Conservation (phyloP, 345 rosid genomes). For the Linum lewisii region DNA sequence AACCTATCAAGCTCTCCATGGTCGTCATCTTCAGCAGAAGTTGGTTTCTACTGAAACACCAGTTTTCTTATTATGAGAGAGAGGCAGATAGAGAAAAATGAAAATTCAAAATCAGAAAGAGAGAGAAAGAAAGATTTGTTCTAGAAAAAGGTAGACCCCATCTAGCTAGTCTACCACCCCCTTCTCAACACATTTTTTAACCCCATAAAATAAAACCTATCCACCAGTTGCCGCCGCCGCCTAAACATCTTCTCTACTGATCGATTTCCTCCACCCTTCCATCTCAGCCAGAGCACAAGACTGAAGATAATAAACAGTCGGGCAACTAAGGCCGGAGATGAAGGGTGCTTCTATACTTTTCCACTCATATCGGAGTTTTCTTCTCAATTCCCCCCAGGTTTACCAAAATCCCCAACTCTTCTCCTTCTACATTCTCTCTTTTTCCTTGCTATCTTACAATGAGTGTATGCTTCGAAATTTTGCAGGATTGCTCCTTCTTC, state of each 20-base stretch:
- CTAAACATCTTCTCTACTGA: no score
- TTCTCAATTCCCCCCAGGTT: not conserved
- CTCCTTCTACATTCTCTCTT: no score
- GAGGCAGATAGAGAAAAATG: not conserved
- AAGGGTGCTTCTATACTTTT: not conserved
- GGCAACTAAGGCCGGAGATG: not conserved
- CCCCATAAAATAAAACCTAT: no score
- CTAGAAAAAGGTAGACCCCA: no score
- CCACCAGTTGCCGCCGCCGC: no score
- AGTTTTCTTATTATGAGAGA: not conserved
- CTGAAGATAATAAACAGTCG: no score
- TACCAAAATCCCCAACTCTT: no score
- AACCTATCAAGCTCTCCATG: conserved; percentile 30
- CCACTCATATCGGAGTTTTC: not conserved
- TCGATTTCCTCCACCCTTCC: no score
- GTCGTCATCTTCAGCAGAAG: conserved; percentile 14
- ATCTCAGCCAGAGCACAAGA: no score
- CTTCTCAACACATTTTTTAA: no score
- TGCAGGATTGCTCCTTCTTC: conserved; percentile 20
- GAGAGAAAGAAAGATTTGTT: conserved; percentile 14
- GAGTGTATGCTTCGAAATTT: conserved; percentile 8
- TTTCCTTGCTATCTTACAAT: no score
- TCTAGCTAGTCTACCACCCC: no score
- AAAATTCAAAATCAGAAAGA: not conserved
- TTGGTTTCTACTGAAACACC: not conserved